A percentile compares a stretch with the other conserved stretches of the same genome.
phyloP scores from a whole-genome alignment of 768 basidiomycete species.

The Hypholoma fasciculare region DNA sequence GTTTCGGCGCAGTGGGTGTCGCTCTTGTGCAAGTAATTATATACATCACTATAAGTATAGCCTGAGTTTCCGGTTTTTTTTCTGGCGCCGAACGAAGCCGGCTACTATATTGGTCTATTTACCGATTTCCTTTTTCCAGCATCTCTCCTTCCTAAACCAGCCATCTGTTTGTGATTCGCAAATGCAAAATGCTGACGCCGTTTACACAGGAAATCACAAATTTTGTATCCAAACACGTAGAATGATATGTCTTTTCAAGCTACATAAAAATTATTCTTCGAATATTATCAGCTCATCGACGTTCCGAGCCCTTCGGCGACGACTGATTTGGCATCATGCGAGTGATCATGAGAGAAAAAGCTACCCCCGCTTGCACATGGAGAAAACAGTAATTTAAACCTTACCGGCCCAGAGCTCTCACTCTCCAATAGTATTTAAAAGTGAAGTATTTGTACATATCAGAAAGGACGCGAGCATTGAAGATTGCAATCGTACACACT shows the following conservation, averaged over 20 bases:
- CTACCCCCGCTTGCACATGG: not conserved
- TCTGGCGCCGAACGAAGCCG: slow-evolving; percentile 8
- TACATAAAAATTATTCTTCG: not conserved
- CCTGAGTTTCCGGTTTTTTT: slow-evolving; percentile 1
- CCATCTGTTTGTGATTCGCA: not conserved
- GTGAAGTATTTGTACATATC: too few relatives aligned
- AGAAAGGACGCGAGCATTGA: too few relatives aligned
- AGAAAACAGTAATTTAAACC: not conserved
- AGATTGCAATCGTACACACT: not conserved
- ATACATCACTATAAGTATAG: not conserved
- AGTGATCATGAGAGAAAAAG: not conserved
- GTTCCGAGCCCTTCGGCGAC: slow-evolving; percentile 19
- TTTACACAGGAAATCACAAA: not conserved
- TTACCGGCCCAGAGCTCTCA: not conserved
- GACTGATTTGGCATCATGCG: slow-evolving; percentile 13
- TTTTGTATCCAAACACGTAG: not conserved
- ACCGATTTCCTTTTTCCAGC: slow-evolving; percentile 19
- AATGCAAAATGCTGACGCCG: not conserved
- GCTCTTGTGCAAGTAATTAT: too few relatives aligned
- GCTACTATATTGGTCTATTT: slow-evolving; percentile 9
- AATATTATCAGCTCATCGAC: not conserved
- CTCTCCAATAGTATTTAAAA: too few relatives aligned
- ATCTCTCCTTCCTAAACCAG: slow-evolving; percentile 20
- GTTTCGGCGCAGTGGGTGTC: not conserved
- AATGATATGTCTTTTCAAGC: too few relatives aligned